These are phyloP conservation scores for Cryptococcus floricola DNA, from an alignment of 1,284 basidiomycete genomes.

Conservation along the genomic window DNA sequence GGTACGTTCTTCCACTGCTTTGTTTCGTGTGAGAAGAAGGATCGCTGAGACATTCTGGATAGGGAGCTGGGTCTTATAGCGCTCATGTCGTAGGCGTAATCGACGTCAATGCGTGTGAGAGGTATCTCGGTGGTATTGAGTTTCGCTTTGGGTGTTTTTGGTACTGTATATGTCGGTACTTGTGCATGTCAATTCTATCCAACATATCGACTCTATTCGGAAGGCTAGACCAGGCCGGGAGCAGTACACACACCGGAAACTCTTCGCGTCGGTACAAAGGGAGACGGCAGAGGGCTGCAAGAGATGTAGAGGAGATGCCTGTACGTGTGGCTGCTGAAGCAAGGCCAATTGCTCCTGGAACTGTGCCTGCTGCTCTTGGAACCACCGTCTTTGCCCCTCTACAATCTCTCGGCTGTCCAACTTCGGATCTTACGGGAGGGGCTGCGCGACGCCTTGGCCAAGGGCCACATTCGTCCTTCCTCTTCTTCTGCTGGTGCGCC, in stretches of 20 bases:
- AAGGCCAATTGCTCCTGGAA: no score
- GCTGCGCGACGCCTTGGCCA: background rate
- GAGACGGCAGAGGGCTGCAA: conserved; percentile 5
- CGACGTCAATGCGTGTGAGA: background rate
- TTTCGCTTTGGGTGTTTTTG: no score
- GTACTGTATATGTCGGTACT: no score
- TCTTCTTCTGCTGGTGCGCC: background rate
- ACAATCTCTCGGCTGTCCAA: background rate
- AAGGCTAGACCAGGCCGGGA: no score
- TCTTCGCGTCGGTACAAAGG: no score
- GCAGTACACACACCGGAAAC: no score
- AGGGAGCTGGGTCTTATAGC: conserved; percentile 80
- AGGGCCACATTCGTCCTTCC: no score
- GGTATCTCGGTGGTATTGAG: no score
- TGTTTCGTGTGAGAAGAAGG: background rate
- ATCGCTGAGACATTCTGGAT: background rate
- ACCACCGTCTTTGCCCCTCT: background rate
- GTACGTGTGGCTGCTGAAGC: no score
- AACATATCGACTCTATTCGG: no score
- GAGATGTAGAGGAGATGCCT: background rate
- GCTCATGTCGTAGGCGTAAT: conserved; percentile 54
- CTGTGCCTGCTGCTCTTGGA: no score
- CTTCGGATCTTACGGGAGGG: background rate
- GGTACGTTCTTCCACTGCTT: conserved; percentile 53
- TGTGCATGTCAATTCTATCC: no score